A percentile compares a stretch with the other conserved stretches of the same genome.
phyloP scores from a whole-genome alignment of 1,284 basidiomycete genomes.

The Gomphus bonarii region DNA sequence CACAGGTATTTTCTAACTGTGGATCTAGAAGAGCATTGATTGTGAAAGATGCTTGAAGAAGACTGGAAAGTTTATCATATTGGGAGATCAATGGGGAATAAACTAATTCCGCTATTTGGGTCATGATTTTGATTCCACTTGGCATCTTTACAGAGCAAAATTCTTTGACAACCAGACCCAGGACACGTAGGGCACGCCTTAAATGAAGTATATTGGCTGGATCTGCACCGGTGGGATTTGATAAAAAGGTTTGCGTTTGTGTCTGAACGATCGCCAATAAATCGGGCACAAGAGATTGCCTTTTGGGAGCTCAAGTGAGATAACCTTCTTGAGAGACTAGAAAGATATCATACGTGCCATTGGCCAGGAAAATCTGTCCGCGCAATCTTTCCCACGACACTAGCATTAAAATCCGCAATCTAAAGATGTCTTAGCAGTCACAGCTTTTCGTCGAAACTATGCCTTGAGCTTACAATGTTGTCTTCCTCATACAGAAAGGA shows the following conservation, averaged over 20 bases:
- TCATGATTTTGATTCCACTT: slow-evolving; percentile 53
- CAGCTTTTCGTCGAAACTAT: neutral
- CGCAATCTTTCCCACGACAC: slow-evolving; percentile 60
- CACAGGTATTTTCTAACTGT: slow-evolving; percentile 11
- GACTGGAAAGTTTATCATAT: slow-evolving; percentile 5
- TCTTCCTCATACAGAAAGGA: slow-evolving; percentile 61
- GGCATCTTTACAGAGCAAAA: slow-evolving; percentile 58
- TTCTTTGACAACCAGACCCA: slow-evolving; percentile 60
- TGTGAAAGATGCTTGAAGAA: neutral
- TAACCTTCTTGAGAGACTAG: neutral
- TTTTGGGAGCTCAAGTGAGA: slow-evolving; percentile 20
- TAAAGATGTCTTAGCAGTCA: slow-evolving; percentile 20
- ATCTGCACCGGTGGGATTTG: slow-evolving; percentile 27
- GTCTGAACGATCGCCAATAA: slow-evolving; percentile 44
- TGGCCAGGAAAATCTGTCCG: slow-evolving; percentile 57
- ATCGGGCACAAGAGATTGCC: slow-evolving; percentile 52
- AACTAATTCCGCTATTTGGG: slow-evolving; percentile 11
- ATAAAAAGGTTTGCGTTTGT: slow-evolving; percentile 39
- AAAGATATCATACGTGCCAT: slow-evolving; percentile 38
- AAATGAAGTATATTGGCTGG: slow-evolving; percentile 40
- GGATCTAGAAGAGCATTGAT: neutral
- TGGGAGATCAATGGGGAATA: neutral
- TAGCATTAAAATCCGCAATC: slow-evolving; percentile 66
- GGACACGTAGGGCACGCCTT: slow-evolving; percentile 46
- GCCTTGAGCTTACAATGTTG: slow-evolving; percentile 40